Percentiles rank a stretch among this genome's conserved stretches.
Conservation (phyloP, 2,329 filamentous ascomycete species). For the Lecanicillium sp. region DNA sequence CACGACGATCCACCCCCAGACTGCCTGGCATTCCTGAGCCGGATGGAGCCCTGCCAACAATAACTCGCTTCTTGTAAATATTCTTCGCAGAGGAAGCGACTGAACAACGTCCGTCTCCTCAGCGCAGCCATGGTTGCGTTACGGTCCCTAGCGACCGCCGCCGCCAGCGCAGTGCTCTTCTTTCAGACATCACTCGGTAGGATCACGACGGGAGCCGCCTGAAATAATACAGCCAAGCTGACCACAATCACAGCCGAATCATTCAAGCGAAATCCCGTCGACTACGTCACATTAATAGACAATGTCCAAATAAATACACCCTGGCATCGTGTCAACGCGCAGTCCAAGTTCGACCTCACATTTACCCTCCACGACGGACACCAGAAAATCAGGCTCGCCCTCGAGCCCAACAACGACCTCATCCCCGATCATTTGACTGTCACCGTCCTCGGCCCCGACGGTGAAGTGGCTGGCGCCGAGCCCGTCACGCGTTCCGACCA, state of each 20-base stretch:
- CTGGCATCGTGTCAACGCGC: slow-evolving; percentile 70
- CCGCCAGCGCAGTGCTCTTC: slow-evolving; percentile 26
- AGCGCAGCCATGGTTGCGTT: slow-evolving; percentile 28
- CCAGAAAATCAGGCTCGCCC: slow-evolving; percentile 67
- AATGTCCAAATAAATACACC: slow-evolving; percentile 72
- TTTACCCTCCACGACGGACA: slow-evolving; percentile 65
- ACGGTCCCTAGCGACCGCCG: slow-evolving; percentile 25
- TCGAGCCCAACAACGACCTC: slow-evolving; percentile 90
- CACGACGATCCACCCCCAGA: neutral
- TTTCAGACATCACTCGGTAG: slow-evolving; percentile 27
- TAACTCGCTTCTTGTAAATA: neutral
- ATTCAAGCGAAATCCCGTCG: slow-evolving; percentile 67
- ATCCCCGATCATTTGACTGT: slow-evolving; percentile 70
- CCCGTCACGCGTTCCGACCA: slow-evolving; percentile 66
- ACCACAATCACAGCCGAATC: slow-evolving; percentile 54
- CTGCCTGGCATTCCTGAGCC: neutral
- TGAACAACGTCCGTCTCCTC: neutral
- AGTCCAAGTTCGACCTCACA: slow-evolving; percentile 77
- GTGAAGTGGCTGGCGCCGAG: slow-evolving; percentile 60
- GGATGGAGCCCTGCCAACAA: slow-evolving; percentile 4
- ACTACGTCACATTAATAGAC: slow-evolving; percentile 65
- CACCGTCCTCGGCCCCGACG: slow-evolving; percentile 65
- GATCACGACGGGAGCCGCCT: neutral
- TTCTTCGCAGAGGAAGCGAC: neutral
- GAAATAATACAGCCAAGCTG: neutral